Base-by-base conservation (phyloP, 257 asterid species). In the Misopates orontium region DNA sequence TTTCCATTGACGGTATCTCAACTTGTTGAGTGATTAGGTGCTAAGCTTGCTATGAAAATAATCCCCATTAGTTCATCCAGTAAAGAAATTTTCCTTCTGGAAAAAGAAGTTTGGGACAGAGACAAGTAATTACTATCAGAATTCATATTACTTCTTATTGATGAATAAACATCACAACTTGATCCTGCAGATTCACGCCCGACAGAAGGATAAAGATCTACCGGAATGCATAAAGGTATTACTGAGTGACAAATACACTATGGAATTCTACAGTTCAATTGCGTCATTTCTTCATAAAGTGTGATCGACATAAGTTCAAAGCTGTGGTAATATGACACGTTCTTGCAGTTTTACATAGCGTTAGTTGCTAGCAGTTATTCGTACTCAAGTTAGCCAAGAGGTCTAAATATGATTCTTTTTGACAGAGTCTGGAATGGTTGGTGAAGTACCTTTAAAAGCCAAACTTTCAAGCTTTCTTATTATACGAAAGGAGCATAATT, bases 401-500 rank as follows among this genome's bases (percentile, higher is more conserved):
- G 11, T 16, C 22, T 5, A 16, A 56, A 32, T 56, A 72, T 77
- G 49, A 20, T 71, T 72, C 61, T 72, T 59, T 66, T 69, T 75
- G 71, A 64, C 95, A 94, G 99, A 90, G 92, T 81, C 73, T 94
- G 86, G 88, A 89, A 66, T 88, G 96, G 90, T 69, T 87, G 85
- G 82, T 75, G 91, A 83, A 78, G 80, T 90, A 87, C 84, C 79
- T 86, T 63, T 78, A 73, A 74, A 75, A 68, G 62, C 62, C 55
- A 50, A 61, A 13, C 60, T 55, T 61, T 19, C 68, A 40, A 55
- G 79, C 23, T 61, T 56, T 31, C 58, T 7, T 32, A 24, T 31
- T n/a, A 51, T 64, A 64, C 72, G 22, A 59, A 64, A 5, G 39
- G 55, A 49, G 64, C 71, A 19, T 23, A 39, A 11, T 71, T 67